Conservation (phyloP, 2,329 filamentous ascomycete genomes). For the Cladosporium sphaerospermum region DNA sequence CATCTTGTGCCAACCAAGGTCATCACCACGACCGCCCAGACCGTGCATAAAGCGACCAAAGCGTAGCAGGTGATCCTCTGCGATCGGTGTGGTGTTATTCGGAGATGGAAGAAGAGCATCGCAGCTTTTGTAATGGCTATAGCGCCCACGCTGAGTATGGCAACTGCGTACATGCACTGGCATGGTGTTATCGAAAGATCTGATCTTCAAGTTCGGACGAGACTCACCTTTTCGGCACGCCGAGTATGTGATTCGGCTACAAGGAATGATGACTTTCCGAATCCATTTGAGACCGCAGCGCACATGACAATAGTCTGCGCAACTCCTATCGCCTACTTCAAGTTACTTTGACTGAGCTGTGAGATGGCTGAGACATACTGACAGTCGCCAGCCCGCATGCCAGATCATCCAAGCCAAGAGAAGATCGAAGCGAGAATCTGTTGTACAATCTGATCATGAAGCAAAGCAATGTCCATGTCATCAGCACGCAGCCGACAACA, state of each 20-base stretch:
- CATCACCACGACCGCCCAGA: conserved; percentile 14
- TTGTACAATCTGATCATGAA: conserved; percentile 21
- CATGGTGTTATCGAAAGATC: not conserved
- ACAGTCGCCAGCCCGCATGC: conserved; percentile 21
- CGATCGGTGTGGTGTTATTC: conserved; percentile 17
- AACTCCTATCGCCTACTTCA: conserved; percentile 17
- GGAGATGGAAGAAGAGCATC: conserved; percentile 20
- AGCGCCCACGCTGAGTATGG: conserved; percentile 19
- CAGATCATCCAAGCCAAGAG: conserved; percentile 21
- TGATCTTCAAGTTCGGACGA: not conserved
- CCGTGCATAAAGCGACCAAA: conserved; percentile 14
- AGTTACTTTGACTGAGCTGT: not conserved
- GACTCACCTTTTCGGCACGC: conserved; percentile 16
- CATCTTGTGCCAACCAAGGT: conserved; percentile 3
- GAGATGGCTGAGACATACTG: not conserved
- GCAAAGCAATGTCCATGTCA: conserved; percentile 21
- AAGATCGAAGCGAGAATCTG: conserved; percentile 19
- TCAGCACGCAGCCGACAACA: conserved; percentile 21
- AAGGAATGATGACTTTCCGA: conserved; percentile 19
- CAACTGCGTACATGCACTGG: conserved; percentile 18
- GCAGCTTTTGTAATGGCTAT: conserved; percentile 20
- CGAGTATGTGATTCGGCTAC: conserved; percentile 14
- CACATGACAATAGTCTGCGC: conserved; percentile 18
- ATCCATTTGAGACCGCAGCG: conserved; percentile 18
- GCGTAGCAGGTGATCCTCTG: conserved; percentile 17